Conservation (phyloP, 31 red algal species). For the Odonthalia washingtoniensis region DNA sequence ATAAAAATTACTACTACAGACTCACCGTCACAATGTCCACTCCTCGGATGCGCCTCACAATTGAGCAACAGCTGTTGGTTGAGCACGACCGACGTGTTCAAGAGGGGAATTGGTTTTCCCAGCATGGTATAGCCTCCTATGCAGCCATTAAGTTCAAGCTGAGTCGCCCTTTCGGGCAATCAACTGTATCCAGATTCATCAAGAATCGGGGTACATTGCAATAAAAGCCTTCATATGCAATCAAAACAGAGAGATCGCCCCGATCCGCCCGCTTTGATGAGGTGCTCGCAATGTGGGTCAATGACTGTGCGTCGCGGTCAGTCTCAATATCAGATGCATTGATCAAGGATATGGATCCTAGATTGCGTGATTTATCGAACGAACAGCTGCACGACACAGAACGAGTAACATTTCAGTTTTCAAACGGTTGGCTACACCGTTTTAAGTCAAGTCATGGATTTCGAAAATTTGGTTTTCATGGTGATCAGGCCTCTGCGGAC, state of each 20-base stretch:
- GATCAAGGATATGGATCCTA: neutral
- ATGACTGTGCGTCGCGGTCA: constrained; percentile 9
- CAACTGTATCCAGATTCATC: too few species aligned
- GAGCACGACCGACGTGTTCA: too few species aligned
- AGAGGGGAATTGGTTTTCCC: too few species aligned
- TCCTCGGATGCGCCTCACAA: too few species aligned
- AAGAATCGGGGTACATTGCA: too few species aligned
- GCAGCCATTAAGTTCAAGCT: too few species aligned
- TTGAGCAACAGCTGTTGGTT: too few species aligned
- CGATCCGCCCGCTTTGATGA: neutral
- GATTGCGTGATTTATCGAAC: constrained; percentile 4
- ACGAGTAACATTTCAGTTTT: neutral
- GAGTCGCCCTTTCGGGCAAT: too few species aligned
- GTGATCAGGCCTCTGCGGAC: neutral
- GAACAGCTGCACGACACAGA: neutral
- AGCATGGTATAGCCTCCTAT: too few species aligned
- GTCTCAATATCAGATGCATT: constrained; percentile 8
- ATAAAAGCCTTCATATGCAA: too few species aligned
- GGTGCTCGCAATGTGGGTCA: neutral
- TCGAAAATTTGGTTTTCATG: constrained; percentile 1
- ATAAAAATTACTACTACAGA: too few species aligned
- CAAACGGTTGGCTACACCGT: neutral
- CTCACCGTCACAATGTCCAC: too few species aligned
- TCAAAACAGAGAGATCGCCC: neutral
- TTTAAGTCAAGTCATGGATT: constrained; percentile 5